Conservation (phyloP, 208 protist species). For the Wallacemonas sp. region DNA sequence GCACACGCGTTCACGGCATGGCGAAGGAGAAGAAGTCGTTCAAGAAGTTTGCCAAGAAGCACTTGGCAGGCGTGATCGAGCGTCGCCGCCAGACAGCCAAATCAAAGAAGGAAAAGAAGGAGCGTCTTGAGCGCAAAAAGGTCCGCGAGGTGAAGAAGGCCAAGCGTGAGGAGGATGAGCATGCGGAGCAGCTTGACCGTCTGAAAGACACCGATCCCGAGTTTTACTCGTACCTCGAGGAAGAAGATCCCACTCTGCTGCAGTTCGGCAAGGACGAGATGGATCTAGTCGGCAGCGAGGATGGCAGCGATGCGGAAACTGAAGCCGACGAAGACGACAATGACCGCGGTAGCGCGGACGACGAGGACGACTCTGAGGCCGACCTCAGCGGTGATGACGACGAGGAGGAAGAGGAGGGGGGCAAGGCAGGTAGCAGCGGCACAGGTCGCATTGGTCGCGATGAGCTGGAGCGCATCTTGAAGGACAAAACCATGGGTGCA, state of each 20-base stretch:
- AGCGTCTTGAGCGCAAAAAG: conserved; percentile 80
- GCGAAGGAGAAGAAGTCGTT: conserved; percentile 91
- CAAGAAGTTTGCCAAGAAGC: conserved; percentile 92
- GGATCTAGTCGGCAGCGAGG: conserved; percentile 54
- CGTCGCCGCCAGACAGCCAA: conserved; percentile 85
- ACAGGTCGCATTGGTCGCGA: conserved; percentile 44
- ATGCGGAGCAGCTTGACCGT: conserved; percentile 83
- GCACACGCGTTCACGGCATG: conserved; percentile 22
- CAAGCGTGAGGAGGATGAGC: conserved; percentile 79
- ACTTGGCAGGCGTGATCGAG: conserved; percentile 87
- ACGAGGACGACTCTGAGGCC: conserved; percentile 24
- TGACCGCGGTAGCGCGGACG: conserved; percentile 13
- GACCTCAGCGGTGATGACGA: conserved; percentile 31
- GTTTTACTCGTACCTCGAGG: conserved; percentile 90
- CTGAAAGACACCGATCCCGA: conserved; percentile 89
- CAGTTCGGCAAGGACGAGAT: conserved; percentile 86
- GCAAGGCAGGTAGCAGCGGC: conserved; percentile 7
- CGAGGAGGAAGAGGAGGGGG: conserved; percentile 1
- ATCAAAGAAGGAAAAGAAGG: conserved; percentile 86
- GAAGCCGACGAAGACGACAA: conserved; percentile 69
- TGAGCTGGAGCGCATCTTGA: conserved; percentile 51
- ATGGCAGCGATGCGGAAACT: conserved; percentile 72
- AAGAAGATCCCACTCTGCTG: conserved; percentile 85
- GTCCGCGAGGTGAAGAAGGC: conserved; percentile 60
- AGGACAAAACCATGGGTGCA: conserved; percentile 35